Evolutionary conservation across 139 green algal genomes (phyloP).

Genomic region (Chlorella sp.): DNA sequence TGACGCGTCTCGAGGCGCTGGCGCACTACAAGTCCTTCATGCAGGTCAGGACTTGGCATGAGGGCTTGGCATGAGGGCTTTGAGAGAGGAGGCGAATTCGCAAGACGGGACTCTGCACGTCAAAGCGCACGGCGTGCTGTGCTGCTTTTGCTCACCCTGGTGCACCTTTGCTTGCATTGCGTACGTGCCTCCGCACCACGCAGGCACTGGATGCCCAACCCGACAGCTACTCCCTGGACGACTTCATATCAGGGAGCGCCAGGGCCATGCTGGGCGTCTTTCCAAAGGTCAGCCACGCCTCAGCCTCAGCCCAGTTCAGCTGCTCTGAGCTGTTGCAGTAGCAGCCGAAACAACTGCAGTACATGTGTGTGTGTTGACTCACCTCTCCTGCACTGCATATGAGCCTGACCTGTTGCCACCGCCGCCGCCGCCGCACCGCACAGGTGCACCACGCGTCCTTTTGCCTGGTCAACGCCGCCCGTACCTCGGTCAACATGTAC

Average conservation of each 20-base stretch:
- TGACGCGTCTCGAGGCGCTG: constrained; percentile 19
- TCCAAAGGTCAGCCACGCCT: background rate
- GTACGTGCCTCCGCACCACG: background rate
- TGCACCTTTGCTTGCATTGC: background rate
- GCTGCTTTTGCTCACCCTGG: constrained; percentile 8
- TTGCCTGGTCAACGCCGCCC: constrained; percentile 28
- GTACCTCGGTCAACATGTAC: constrained; percentile 40
- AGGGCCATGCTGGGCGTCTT: constrained; percentile 16
- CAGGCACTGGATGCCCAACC: constrained; percentile 30
- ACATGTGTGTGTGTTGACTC: too few relatives aligned
- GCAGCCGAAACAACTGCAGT: too few relatives aligned
- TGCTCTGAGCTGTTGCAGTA: too few relatives aligned
- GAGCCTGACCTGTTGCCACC: background rate
- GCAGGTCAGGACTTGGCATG: too few relatives aligned
- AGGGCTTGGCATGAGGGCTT: too few relatives aligned
- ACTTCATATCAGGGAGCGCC: constrained; percentile 25
- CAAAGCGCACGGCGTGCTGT: too few relatives aligned
- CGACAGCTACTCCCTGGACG: constrained; percentile 24
- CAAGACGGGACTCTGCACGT: too few relatives aligned
- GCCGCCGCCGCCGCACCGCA: background rate
- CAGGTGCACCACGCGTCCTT: constrained; percentile 33
- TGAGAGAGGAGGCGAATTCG: too few relatives aligned
- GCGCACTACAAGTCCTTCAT: constrained; percentile 32
- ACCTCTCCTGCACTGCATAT: background rate
- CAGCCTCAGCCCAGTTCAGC: background rate